Conservation (phyloP, 441 rosid genomes). For the Gossypium schwendimanii region DNA sequence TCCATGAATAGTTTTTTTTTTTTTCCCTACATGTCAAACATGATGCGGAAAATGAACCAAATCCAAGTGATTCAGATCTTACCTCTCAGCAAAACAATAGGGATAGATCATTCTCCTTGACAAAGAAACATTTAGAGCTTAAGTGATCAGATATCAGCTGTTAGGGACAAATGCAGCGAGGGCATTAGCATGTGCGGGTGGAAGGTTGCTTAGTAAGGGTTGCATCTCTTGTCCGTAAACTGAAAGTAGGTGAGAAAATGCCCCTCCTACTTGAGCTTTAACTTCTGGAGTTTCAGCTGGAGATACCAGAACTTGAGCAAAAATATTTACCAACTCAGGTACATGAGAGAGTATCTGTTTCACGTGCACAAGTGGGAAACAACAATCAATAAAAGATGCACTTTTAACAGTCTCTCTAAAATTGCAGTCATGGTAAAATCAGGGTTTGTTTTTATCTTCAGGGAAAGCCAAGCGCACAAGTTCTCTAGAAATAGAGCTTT, state of each 20-base stretch:
- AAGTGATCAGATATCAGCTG: conserved; percentile 28
- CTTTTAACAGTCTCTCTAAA: neutral
- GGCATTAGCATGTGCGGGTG: conserved; percentile 79
- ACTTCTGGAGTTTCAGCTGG: conserved; percentile 79
- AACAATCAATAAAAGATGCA: conserved; percentile 9
- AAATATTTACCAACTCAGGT: conserved; percentile 78
- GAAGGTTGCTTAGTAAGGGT: conserved; percentile 58
- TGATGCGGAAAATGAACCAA: neutral
- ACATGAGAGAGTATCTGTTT: conserved; percentile 69
- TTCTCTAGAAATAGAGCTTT: neutral
- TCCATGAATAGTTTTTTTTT: neutral
- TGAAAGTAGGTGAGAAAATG: conserved; percentile 74
- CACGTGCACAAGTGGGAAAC: neutral
- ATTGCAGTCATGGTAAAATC: neutral
- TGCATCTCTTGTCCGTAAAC: conserved; percentile 88
- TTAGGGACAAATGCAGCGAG: conserved; percentile 65
- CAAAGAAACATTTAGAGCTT: conserved; percentile 10
- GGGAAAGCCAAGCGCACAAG: neutral
- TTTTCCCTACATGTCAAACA: neutral
- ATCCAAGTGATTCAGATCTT: neutral
- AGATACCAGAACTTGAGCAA: conserved; percentile 82
- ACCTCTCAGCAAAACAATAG: conserved; percentile 3
- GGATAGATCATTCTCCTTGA: neutral
- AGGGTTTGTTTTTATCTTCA: neutral
- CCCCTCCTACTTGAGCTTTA: conserved; percentile 76